These are phyloP conservation scores for Chaetomiaceae sp. DNA, from an alignment of 2,329 filamentous ascomycete genomes.

Conservation along the genomic window DNA sequence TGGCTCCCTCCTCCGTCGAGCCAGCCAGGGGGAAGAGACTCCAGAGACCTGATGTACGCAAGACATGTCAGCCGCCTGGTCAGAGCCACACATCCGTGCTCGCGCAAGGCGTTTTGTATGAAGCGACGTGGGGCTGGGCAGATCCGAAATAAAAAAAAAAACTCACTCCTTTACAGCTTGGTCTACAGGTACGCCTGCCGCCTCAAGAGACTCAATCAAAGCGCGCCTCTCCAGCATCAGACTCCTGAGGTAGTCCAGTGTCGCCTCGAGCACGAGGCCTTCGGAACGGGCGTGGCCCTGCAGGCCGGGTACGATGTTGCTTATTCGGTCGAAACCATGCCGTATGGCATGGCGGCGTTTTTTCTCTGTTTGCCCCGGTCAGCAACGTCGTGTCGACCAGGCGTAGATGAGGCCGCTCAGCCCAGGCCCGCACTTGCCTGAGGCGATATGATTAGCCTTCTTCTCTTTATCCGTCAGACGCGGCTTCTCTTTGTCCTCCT, in stretches of 20 bases:
- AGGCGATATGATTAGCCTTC: constrained; percentile 36
- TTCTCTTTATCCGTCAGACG: constrained; percentile 39
- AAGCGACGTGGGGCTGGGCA: too few relatives aligned
- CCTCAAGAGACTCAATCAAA: constrained; percentile 56
- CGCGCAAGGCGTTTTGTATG: too few relatives aligned
- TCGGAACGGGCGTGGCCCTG: constrained; percentile 82
- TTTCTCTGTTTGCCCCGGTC: constrained; percentile 29
- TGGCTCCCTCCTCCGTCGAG: too few relatives aligned
- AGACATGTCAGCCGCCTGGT: too few relatives aligned
- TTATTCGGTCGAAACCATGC: constrained; percentile 76
- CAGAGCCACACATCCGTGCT: too few relatives aligned
- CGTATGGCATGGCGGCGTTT: constrained; percentile 59
- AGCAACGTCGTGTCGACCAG: not conserved
- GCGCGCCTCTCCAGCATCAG: constrained; percentile 55
- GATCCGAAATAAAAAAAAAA: too few relatives aligned
- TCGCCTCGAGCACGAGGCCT: constrained; percentile 71
- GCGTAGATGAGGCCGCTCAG: not conserved
- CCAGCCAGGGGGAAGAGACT: too few relatives aligned
- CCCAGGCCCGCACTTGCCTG: constrained; percentile 27
- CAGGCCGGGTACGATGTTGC: constrained; percentile 74
- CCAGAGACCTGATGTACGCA: too few relatives aligned
- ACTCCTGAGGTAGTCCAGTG: constrained; percentile 61
- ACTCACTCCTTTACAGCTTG: too few relatives aligned
- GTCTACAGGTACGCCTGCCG: constrained; percentile 54
- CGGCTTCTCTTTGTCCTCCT: constrained; percentile 28